phyloP scores from a whole-genome alignment of 2,329 filamentous ascomycete genomes.

The Exophiala spinifera region DNA sequence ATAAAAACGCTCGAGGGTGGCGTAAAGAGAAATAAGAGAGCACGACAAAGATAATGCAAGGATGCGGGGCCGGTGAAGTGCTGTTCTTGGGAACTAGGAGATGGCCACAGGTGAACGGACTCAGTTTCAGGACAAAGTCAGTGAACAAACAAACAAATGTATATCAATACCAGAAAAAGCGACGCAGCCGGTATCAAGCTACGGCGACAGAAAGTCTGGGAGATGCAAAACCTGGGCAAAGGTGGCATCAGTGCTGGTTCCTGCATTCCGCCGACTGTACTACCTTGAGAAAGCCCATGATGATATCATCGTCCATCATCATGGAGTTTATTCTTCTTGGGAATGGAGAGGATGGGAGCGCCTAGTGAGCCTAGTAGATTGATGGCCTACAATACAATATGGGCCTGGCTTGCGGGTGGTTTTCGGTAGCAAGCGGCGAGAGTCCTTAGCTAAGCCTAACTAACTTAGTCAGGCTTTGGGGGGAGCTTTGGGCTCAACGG shows the following conservation, averaged over 20 bases:
- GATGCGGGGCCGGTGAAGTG: neutral
- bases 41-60: neutral
- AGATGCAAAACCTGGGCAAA: constrained; percentile 3
- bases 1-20: constrained; percentile 1
- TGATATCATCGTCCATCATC: neutral
- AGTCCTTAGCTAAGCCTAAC: neutral
- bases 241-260: constrained; percentile 7
- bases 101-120: neutral
- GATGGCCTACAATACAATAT: neutral
- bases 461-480: too few species aligned
- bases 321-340: neutral
- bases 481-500: neutral
- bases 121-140: neutral
- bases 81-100: neutral
- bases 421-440: neutral
- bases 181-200: neutral
- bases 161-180: constrained; percentile 2
- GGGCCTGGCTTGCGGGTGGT: neutral
- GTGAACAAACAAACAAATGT: too few species aligned
- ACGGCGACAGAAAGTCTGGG: neutral
- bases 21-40: constrained; percentile 3
- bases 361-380: neutral
- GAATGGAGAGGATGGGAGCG: constrained; percentile 8
- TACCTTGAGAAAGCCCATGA: neutral
- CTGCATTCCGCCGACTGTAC: constrained; percentile 16